Evolutionary conservation across 2,329 filamentous ascomycete species (phyloP), one percentile per base, ranked within the genome.

Genomic region (Aspergillus novoparasiticus): DNA sequence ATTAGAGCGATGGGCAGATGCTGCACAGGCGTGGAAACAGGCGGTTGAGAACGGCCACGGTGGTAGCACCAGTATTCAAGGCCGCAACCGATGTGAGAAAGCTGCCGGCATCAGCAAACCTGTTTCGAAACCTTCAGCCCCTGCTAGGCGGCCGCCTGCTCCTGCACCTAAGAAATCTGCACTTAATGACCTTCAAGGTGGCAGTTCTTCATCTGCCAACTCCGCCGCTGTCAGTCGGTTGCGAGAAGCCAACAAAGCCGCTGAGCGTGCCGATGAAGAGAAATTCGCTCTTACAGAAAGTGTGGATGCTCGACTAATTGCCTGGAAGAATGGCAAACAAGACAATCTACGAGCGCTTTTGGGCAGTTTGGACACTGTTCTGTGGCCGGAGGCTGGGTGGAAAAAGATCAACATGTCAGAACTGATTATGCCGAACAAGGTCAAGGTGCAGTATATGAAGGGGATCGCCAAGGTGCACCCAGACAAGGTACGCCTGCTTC

Each of bases 361-460:
- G 43, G 91, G 90, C 3, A 96, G 93, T 72, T 78, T 99, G 70
- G 94, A 99, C 73, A 86, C 85, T 45, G 93, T 99, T 32, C 84
- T 99, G 32, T 99, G 95, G 95, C 89, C 92, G 67, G 90, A 89
- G 48, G 92, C 93, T 66, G 93, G 93, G 4, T 99, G 95, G 95
- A 97, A 97, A 83, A 97, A 96, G 82, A 90, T 98, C 61, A 93
- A 93, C 36, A 88, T 99, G 87, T 90, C 94, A 68, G 95, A 99
- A 81, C 79, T 99, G 70, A 90, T 99, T 58, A 86, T 97, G 85
- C 89, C 93, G 39, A 93, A 92, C 70, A 97, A 94, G 84, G 95
- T 98, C 77, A 99, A 99, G 86, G 90, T 99, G 68, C 85, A 91
- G 64, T 99, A 99, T 76, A 98, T 99, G 95, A 97, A 97, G 86